Evolutionary conservation across 2,329 filamentous ascomycete genomes (phyloP).

Genomic region (Meredithiella fracta): DNA sequence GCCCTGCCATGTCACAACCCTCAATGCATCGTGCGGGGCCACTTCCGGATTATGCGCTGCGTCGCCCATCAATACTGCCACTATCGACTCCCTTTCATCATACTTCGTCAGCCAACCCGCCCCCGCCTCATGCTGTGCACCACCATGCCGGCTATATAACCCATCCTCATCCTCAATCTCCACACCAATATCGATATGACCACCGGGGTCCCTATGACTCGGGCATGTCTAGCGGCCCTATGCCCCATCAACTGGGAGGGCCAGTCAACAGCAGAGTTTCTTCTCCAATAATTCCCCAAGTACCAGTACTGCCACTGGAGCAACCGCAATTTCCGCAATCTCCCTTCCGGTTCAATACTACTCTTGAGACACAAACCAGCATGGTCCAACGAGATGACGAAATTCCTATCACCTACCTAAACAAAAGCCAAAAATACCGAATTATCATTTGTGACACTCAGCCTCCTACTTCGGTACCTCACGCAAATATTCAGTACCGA

Average conservation of each 20-base stretch:
- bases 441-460: constrained; percentile 68
- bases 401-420: constrained; percentile 93
- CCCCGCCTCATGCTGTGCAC: not conserved
- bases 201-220: not conserved
- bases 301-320: not conserved
- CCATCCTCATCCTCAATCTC: constrained; percentile 1
- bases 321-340: constrained; percentile 2
- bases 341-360: constrained; percentile 70
- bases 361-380: constrained; percentile 81
- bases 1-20: not conserved
- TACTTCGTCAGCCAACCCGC: not conserved
- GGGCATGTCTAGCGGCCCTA: not conserved
- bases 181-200: constrained; percentile 8
- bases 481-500: constrained; percentile 52
- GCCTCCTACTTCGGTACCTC: constrained; percentile 29
- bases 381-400: constrained; percentile 86
- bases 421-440: constrained; percentile 91
- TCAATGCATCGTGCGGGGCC: not conserved
- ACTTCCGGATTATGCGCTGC: not conserved
- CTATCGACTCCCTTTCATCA: not conserved
- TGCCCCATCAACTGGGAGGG: not conserved
- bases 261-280: not conserved
- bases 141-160: not conserved
- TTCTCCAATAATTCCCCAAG: not conserved
- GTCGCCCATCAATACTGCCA: constrained; percentile 1